phyloP scores from a whole-genome alignment of 768 basidiomycete species.

The Exsudoporus frostii region DNA sequence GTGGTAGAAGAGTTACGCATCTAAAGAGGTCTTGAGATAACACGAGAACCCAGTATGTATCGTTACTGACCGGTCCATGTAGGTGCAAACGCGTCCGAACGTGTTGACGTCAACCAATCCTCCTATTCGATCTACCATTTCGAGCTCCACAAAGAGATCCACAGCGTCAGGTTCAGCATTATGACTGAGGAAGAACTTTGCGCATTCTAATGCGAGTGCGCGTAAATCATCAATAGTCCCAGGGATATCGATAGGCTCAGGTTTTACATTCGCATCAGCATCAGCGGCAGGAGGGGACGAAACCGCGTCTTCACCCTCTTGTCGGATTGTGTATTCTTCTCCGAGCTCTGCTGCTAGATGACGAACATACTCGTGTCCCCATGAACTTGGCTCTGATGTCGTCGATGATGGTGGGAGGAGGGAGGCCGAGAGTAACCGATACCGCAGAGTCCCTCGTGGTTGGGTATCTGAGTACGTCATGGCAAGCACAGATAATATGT shows the following conservation, averaged over 20 bases:
- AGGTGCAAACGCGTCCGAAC: conserved; percentile 85
- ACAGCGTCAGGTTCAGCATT: conserved; percentile 99
- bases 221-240: conserved; percentile 76
- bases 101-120: conserved; percentile 84
- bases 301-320: conserved; percentile 45
- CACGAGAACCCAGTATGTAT: background rate
- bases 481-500: conserved; percentile 95
- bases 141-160: conserved; percentile 90
- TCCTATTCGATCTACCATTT: conserved; percentile 77
- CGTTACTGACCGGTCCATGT: conserved; percentile 82
- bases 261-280: conserved; percentile 27
- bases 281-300: conserved; percentile 24
- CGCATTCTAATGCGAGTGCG: conserved; percentile 76
- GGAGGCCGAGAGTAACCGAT: conserved; percentile 80
- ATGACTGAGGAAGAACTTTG: conserved; percentile 84
- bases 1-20: conserved; percentile 86
- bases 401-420: conserved; percentile 62
- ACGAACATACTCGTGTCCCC: conserved; percentile 99
- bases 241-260: conserved; percentile 31
- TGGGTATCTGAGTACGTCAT: conserved; percentile 99
- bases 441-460: conserved; percentile 91
- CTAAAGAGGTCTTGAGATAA: conserved; percentile 33
- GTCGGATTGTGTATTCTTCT: conserved; percentile 81
- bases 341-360: conserved; percentile 96
- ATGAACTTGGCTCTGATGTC: conserved; percentile 86